A percentile compares a stretch with the other conserved stretches of the same genome.
Conservation (phyloP, 805 yeast species). For the Lipomyces chichibuensis region DNA sequence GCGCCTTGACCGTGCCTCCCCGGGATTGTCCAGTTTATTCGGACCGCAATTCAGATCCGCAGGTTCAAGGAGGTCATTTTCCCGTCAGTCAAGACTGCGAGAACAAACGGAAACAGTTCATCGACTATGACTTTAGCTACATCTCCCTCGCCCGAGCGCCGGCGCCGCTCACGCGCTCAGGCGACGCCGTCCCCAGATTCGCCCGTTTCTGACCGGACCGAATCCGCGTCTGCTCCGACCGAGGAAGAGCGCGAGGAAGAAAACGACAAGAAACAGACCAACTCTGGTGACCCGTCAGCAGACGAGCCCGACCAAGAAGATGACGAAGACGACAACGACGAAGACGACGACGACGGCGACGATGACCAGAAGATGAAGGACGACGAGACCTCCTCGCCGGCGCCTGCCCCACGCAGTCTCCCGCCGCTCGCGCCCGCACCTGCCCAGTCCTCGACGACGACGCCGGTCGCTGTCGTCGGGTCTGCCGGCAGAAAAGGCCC, state of each 20-base stretch:
- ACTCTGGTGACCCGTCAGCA: background rate
- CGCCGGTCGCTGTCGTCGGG: background rate
- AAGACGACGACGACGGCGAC: constrained; percentile 12
- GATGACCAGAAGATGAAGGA: constrained; percentile 8
- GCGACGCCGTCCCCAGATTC: background rate
- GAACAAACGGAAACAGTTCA: background rate
- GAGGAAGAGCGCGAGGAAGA: constrained; percentile 7
- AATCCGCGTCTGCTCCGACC: constrained; percentile 5
- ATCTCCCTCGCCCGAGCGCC: constrained; percentile 1
- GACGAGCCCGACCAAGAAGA: constrained; percentile 5
- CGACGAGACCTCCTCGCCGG: constrained; percentile 7
- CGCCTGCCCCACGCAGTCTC: background rate
- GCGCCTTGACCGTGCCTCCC: background rate
- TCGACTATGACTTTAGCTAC: background rate
- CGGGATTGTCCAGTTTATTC: background rate
- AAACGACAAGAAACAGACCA: background rate
- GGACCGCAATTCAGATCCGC: background rate
- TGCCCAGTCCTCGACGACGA: background rate
- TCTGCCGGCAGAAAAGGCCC: constrained; percentile 13
- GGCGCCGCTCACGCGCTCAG: background rate
- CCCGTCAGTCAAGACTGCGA: constrained; percentile 1
- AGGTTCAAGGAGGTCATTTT: constrained; percentile 7
- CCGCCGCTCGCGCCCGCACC: constrained; percentile 10
- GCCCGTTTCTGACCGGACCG: constrained; percentile 6
- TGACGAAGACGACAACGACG: constrained; percentile 10